Percentiles rank a stretch among this genome's conserved stretches.
Evolutionary conservation across 805 yeast species (phyloP).

Genomic region (Candida tammaniensis): DNA sequence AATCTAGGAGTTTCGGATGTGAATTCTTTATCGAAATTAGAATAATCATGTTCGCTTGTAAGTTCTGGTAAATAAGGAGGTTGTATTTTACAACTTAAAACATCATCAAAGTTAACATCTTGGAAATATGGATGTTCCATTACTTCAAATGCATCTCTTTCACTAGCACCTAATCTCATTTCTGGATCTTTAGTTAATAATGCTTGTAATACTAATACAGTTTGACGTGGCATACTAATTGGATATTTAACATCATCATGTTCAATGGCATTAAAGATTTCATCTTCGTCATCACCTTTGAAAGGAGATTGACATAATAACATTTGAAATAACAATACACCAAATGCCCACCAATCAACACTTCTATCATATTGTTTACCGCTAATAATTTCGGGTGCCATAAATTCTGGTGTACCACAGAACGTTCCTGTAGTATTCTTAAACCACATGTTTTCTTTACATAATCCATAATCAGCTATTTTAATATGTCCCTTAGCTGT

Average conservation of each 20-base stretch:
- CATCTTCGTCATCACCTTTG: constrained; percentile 96
- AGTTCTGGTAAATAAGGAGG: constrained; percentile 93
- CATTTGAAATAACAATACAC: constrained; percentile 95
- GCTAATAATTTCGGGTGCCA: constrained; percentile 97
- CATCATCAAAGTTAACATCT: constrained; percentile 87
- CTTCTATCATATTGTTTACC: constrained; percentile 91
- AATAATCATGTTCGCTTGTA: constrained; percentile 82
- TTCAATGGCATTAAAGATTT: constrained; percentile 92
- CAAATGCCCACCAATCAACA: constrained; percentile 99
- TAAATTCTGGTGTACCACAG: constrained; percentile 98
- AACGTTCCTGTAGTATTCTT: constrained; percentile 88
- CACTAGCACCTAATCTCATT: constrained; percentile 81
- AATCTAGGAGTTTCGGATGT: constrained; percentile 91
- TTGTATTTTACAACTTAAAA: constrained; percentile 62
- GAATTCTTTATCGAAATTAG: constrained; percentile 92
- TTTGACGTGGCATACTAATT: constrained; percentile 94
- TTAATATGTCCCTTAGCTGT: constrained; percentile 92
- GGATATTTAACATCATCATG: constrained; percentile 97
- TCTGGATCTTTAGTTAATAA: constrained; percentile 85
- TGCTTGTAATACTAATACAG: constrained; percentile 90
- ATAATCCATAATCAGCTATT: constrained; percentile 94
- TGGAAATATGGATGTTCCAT: constrained; percentile 94
- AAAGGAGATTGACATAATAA: constrained; percentile 94
- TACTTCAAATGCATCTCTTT: constrained; percentile 85
- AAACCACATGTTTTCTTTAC: constrained; percentile 89